These are phyloP conservation scores for Septoria petroselini DNA, from an alignment of 2,329 filamentous ascomycete species.

Conservation along the genomic window DNA sequence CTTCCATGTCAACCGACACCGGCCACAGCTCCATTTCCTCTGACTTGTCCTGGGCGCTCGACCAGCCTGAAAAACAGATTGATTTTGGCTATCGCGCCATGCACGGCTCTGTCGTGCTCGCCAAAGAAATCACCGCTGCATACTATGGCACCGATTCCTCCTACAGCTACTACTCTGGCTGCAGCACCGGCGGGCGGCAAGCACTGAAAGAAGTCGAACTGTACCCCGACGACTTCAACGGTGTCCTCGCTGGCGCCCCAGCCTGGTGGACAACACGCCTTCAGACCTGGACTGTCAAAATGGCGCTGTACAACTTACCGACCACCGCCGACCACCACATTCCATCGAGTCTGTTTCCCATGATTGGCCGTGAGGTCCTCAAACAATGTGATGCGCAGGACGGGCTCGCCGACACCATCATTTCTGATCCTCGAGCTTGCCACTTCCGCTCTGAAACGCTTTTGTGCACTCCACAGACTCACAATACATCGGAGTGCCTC, in stretches of 20 bases:
- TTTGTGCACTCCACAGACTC: slow-evolving; percentile 37
- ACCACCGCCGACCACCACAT: slow-evolving; percentile 47
- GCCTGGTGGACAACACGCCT: slow-evolving; percentile 54
- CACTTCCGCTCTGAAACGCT: slow-evolving; percentile 45
- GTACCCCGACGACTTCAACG: slow-evolving; percentile 58
- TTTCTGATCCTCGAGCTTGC: slow-evolving; percentile 49
- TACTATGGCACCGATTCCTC: slow-evolving; percentile 49
- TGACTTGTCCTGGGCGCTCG: slow-evolving; percentile 41
- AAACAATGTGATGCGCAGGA: slow-evolving; percentile 54
- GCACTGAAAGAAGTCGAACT: slow-evolving; percentile 54
- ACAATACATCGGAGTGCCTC: slow-evolving; percentile 40
- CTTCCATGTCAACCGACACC: slow-evolving; percentile 46
- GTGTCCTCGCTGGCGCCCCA: slow-evolving; percentile 52
- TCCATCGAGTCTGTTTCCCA: slow-evolving; percentile 43
- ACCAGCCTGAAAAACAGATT: slow-evolving; percentile 38
- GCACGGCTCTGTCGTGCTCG: slow-evolving; percentile 51
- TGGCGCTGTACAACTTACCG: slow-evolving; percentile 51
- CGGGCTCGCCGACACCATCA: slow-evolving; percentile 50
- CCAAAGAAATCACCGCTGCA: slow-evolving; percentile 48
- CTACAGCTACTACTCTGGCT: slow-evolving; percentile 57
- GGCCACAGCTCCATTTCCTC: slow-evolving; percentile 43
- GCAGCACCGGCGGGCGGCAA: slow-evolving; percentile 59
- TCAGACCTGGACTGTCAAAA: slow-evolving; percentile 44
- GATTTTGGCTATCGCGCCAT: slow-evolving; percentile 44
- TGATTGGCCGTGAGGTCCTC: slow-evolving; percentile 47